Percentiles rank a stretch among this genome's conserved stretches.
Evolutionary conservation across 352 stramenopile species (phyloP).

Genomic region (Pythium phragmiticola): DNA sequence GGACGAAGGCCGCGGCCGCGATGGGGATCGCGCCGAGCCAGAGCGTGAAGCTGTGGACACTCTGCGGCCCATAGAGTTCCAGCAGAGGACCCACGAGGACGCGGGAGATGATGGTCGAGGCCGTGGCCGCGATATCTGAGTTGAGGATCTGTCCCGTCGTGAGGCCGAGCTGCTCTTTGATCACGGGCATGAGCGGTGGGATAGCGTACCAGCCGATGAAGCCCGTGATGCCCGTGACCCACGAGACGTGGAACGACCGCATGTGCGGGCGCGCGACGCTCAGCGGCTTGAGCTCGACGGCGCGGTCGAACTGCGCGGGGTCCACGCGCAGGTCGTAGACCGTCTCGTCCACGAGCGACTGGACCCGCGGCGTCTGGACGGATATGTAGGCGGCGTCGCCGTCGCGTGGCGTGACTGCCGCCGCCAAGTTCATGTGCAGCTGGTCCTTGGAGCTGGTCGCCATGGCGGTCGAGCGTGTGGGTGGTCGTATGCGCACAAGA

Average conservation of each 20-base stretch:
- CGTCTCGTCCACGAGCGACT: constrained; percentile 8
- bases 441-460: background rate
- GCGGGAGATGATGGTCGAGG: constrained; percentile 91
- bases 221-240: constrained; percentile 91
- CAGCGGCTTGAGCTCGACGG: constrained; percentile 74
- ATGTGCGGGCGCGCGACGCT: constrained; percentile 91
- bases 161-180: constrained; percentile 84
- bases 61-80: constrained; percentile 89
- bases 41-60: constrained; percentile 82
- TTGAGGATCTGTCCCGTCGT: constrained; percentile 89
- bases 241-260: constrained; percentile 92
- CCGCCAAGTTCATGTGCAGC: constrained; percentile 14
- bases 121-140: constrained; percentile 90
- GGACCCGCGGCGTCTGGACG: constrained; percentile 20
- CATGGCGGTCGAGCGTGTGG: constrained; percentile 1
- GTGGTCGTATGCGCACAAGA: background rate
- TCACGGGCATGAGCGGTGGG: constrained; percentile 91
- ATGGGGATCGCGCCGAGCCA: constrained; percentile 85
- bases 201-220: constrained; percentile 96
- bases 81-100: constrained; percentile 92
- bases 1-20: constrained; percentile 85
- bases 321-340: constrained; percentile 56
- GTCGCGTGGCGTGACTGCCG: constrained; percentile 17
- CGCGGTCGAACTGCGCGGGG: constrained; percentile 55
- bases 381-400: constrained; percentile 20